phyloP scores from a whole-genome alignment of 2,329 filamentous ascomycete species.

The Podosphaera fusca region DNA sequence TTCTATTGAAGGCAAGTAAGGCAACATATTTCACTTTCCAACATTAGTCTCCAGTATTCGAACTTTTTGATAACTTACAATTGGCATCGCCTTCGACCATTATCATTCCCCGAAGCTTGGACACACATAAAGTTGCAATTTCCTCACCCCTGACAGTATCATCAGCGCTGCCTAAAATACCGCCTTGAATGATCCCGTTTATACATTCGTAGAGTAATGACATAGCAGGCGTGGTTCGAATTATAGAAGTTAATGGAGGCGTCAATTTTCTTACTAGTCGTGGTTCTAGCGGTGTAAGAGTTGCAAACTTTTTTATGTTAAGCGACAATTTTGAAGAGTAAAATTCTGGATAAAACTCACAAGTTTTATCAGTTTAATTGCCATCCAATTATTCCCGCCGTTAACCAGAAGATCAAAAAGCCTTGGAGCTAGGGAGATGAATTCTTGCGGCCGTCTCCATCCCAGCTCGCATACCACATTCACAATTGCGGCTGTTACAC shows the following conservation, averaged over 20 bases:
- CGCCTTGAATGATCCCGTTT: constrained; percentile 92
- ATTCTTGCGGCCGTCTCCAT: constrained; percentile 83
- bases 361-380: constrained; percentile 95
- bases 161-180: constrained; percentile 66
- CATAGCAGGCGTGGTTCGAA: constrained; percentile 89
- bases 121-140: constrained; percentile 77
- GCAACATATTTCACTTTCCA: constrained; percentile 81
- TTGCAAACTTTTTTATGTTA: constrained; percentile 50
- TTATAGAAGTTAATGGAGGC: constrained; percentile 75
- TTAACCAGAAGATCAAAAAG: constrained; percentile 83
- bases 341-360: constrained; percentile 24
- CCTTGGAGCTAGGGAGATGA: constrained; percentile 71
- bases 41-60: constrained; percentile 1
- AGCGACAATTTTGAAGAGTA: constrained; percentile 35
- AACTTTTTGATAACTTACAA: constrained; percentile 29
- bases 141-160: constrained; percentile 68
- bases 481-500: constrained; percentile 84
- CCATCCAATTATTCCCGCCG: constrained; percentile 97
- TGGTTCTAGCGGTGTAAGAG: constrained; percentile 76
- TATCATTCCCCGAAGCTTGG: constrained; percentile 82
- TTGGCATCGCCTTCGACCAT: constrained; percentile 86
- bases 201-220: constrained; percentile 97
- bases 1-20: constrained; percentile 82
- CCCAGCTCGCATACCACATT: constrained; percentile 94
- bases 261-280: constrained; percentile 76